phyloP scores from a whole-genome alignment of 495 filamentous ascomycete species.

The Chaetomium tenue region DNA sequence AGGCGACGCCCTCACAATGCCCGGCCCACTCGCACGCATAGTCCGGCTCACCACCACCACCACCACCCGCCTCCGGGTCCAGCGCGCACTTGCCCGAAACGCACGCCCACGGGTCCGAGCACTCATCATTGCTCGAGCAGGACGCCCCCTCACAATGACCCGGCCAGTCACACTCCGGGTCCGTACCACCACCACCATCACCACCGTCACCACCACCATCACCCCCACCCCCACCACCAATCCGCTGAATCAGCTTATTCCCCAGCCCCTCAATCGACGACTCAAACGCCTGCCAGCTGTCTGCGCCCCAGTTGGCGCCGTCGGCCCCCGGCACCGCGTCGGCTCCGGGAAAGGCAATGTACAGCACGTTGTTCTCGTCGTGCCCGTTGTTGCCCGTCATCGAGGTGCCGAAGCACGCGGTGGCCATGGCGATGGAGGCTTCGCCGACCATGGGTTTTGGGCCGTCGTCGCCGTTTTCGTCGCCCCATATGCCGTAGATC shows the following conservation, averaged over 20 bases:
- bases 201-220: too few relatives aligned
- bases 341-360: constrained; percentile 54
- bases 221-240: constrained; percentile 5
- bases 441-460: constrained; percentile 53
- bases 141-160: constrained; percentile 9
- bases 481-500: constrained; percentile 64
- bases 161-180: not conserved
- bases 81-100: not conserved
- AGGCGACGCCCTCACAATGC: constrained; percentile 13
- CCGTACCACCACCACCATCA: too few relatives aligned
- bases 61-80: not conserved
- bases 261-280: constrained; percentile 50
- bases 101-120: constrained; percentile 21
- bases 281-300: constrained; percentile 48
- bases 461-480: constrained; percentile 57
- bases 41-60: not conserved
- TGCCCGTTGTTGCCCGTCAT: constrained; percentile 55
- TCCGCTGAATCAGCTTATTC: constrained; percentile 38
- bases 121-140: constrained; percentile 24
- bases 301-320: constrained; percentile 51
- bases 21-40: constrained; percentile 12
- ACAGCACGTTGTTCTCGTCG: constrained; percentile 52
- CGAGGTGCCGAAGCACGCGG: constrained; percentile 52
- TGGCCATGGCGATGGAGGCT: constrained; percentile 56
- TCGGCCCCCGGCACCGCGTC: constrained; percentile 49